Evolutionary conservation across 202 grass and related monocot species (phyloP), one percentile per base, ranked within the genome.

Genomic region (Alloteropsis angusta): DNA sequence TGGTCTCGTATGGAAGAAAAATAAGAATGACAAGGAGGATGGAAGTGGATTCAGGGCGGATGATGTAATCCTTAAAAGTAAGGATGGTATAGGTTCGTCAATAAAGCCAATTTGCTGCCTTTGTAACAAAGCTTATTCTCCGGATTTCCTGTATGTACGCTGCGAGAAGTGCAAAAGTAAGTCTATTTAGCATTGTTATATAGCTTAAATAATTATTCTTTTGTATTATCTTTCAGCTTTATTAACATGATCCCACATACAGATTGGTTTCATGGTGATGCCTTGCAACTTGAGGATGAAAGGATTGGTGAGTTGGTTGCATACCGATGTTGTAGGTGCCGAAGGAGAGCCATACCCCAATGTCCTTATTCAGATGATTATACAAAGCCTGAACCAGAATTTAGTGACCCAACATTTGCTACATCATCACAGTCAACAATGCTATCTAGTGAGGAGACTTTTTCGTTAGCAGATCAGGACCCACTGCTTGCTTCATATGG

Each of bases 231-330:
- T 74, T 89, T 66, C 34, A 38, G 30, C 42, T 58, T 64, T 72
- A 79, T 67, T 62, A 82, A 81, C 15, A 49, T 92, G 35, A 10
- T 23, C 60, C 87, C 66, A 50, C 19, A 36, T 82, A 73, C 88
- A 99, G 96, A 85, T 82, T 99, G 96, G 96, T 91, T 90, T 75
- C 96, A 99, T 89, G 92, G 84, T 50, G 96, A 95, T 84, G 90
- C 96, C 48, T 82, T 99, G 84, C 75, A 93, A 59, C 85, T 99
- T 50, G 60, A 93, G 73, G 90, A 99, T 82, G 76, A 93, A 65
- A 69, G 81, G 18, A 88, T 95, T 60, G 48, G 17, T 54, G 89
- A 98, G 60, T 71, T 98, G 84, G 63, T 91, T 81, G 68, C 63
- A 69, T 98, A 93, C 81, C 81, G 84, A 80, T 99, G 96, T 35